A percentile compares a stretch with the other conserved stretches of the same genome.
phyloP scores from a whole-genome alignment of 2,329 filamentous ascomycete genomes.

The Lachnellula arida region DNA sequence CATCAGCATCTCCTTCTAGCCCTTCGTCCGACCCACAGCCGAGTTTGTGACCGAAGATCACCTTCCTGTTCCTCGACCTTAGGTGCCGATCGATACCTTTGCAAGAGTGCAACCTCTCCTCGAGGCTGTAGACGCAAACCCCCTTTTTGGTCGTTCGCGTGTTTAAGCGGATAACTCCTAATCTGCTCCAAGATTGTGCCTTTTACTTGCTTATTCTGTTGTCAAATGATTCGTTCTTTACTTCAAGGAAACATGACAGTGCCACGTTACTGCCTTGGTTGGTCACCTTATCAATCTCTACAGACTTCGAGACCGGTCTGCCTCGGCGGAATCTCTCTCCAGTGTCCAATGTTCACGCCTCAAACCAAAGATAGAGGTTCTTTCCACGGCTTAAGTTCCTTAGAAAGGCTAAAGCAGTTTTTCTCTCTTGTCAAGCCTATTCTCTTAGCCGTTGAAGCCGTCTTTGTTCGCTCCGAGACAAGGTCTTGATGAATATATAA shows the following conservation, averaged over 20 bases:
- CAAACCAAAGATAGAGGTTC: too few relatives aligned
- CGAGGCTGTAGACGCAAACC: background rate
- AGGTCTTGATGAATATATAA: too few relatives aligned
- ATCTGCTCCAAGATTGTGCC: background rate
- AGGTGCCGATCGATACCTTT: background rate
- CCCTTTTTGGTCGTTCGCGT: background rate
- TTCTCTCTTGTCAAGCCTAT: background rate
- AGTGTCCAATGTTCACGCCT: too few relatives aligned
- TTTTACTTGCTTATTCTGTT: background rate
- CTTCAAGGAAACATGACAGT: background rate
- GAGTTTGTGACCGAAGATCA: background rate
- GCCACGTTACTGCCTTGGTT: slow-evolving; percentile 6
- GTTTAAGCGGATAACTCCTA: background rate
- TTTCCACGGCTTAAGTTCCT: background rate
- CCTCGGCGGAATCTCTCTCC: background rate
- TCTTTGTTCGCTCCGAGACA: too few relatives aligned
- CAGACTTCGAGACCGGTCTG: background rate
- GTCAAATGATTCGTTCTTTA: slow-evolving; percentile 1
- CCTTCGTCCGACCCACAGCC: slow-evolving; percentile 1
- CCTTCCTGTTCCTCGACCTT: background rate
- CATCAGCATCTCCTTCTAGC: slow-evolving; percentile 3
- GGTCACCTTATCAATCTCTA: background rate
- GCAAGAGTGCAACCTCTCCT: background rate
- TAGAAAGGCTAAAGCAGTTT: background rate
- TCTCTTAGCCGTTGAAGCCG: background rate